Evolutionary conservation across 2,329 filamentous ascomycete genomes (phyloP), one percentile per base, ranked within the genome.

Genomic region (Ophiostoma australiae): DNA sequence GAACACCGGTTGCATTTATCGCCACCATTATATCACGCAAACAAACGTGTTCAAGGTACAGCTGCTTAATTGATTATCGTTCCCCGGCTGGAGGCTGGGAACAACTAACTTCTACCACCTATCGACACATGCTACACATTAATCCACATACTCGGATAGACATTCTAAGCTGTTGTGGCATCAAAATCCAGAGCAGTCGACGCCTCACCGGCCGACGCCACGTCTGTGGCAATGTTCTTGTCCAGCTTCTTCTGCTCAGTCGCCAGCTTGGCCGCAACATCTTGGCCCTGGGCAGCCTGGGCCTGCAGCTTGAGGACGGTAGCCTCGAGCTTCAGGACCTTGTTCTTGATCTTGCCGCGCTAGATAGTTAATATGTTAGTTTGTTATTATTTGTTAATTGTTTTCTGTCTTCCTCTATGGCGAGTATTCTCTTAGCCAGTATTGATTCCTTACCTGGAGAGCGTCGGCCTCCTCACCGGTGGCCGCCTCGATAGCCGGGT

Each of bases 251-350:
- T 58, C 52, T 58, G 52, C 23, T 58, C 52, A 7, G 52, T 27
- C 10, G 52, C 52, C n/a, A 58, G 52, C 52, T 58, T 58, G 52
- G n/a, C 3, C 7, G 52, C 52, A 11, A 58, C 52, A 27, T 58
- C 23, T n/a, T 58, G 23, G 23, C 52, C 52, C 52, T 58, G 52
- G 52, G 52, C 52, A 3, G 52, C 52, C 52, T 58, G 52, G 3
- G 52, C 52, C 52, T 58, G 52, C 52, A 58, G 52, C 52, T 58
- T 58, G 52, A 58, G 52, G 52, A 58, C 52, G 52, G 52, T 58
- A 17, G 52, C 52, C 52, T 58, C 52, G 23, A 58, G 52, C 52
- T 58, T 58, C n/a, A 58, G 52, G 52, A 58, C 52, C 52, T 58
- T 58, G 52, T 58, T 58, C 52, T 58, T 58, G 52, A 58, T 58